A percentile compares a stretch with the other conserved stretches of the same genome.
phyloP scores from a whole-genome alignment of 768 basidiomycete genomes.

The Ramaria sp. region DNA sequence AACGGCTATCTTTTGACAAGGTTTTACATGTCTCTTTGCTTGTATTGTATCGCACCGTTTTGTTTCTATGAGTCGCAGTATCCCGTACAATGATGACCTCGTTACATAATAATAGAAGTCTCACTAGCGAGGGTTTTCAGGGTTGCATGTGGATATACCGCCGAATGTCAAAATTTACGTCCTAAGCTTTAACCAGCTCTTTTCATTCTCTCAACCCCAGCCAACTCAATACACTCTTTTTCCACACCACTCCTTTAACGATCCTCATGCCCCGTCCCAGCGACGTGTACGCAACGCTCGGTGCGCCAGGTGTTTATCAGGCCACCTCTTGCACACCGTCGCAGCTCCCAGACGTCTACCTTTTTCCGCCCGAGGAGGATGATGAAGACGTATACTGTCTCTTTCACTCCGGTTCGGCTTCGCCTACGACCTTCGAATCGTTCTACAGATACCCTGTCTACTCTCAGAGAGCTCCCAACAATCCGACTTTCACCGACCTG shows the following conservation, averaged over 20 bases:
- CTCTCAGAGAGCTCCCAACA: not conserved
- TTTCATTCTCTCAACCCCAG: not conserved
- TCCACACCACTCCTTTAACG: not conserved
- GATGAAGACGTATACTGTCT: not conserved
- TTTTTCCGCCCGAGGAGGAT: slow-evolving; percentile 5
- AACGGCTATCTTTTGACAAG: not conserved
- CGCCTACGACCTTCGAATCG: not conserved
- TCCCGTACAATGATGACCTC: not conserved
- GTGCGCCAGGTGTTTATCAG: slow-evolving; percentile 1
- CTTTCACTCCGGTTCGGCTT: not conserved
- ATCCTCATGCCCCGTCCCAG: slow-evolving; percentile 1
- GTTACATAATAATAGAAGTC: too few species aligned
- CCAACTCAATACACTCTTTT: not conserved
- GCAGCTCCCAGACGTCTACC: not conserved
- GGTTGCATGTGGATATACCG: too few species aligned
- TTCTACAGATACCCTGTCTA: not conserved
- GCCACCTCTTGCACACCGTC: not conserved
- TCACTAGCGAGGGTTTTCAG: too few species aligned
- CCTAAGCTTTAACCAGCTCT: not conserved
- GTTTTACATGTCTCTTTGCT: too few species aligned
- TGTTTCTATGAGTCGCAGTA: not conserved
- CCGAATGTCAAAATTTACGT: too few species aligned
- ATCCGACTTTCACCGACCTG: not conserved
- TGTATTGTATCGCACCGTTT: slow-evolving; percentile 1
- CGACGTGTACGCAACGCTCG: not conserved